Evolutionary conservation across 352 stramenopile species (phyloP).

Genomic region (Globisporangium spiculum): DNA sequence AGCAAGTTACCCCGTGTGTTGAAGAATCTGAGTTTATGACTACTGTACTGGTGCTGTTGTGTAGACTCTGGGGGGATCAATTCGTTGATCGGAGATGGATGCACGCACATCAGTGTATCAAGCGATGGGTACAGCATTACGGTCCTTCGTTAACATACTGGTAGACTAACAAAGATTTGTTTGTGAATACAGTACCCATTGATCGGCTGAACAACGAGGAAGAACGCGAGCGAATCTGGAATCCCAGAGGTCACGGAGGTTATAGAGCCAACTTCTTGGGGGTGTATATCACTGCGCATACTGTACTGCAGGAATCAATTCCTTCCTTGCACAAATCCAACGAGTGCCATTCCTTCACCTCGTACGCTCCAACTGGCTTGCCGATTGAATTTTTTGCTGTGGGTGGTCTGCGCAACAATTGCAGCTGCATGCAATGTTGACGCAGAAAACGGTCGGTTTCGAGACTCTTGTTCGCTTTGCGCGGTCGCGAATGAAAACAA

Average conservation of each 20-base stretch:
- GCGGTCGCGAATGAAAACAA: conserved; percentile 2
- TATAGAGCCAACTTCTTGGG: neutral
- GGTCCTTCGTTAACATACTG: neutral
- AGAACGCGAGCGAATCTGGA: neutral
- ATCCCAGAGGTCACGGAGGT: neutral
- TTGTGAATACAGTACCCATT: neutral
- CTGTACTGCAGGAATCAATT: neutral
- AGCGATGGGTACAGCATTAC: neutral
- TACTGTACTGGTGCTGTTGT: neutral
- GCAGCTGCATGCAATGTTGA: neutral
- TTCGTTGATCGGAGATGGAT: neutral
- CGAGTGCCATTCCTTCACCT: no score
- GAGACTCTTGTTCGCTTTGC: neutral
- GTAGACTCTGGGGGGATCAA: neutral
- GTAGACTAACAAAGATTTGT: neutral
- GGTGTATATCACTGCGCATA: neutral
- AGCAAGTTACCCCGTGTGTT: neutral
- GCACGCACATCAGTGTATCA: neutral
- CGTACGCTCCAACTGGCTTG: neutral
- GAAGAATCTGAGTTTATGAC: neutral
- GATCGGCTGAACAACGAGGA: neutral
- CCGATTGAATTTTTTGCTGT: neutral
- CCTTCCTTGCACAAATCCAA: neutral
- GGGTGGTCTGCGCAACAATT: neutral
- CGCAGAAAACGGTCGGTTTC: neutral